Percentiles rank a stretch among this genome's conserved stretches.
These are phyloP conservation scores for Letharia lupina DNA, from an alignment of 495 filamentous ascomycete species.

Conservation along the genomic window DNA sequence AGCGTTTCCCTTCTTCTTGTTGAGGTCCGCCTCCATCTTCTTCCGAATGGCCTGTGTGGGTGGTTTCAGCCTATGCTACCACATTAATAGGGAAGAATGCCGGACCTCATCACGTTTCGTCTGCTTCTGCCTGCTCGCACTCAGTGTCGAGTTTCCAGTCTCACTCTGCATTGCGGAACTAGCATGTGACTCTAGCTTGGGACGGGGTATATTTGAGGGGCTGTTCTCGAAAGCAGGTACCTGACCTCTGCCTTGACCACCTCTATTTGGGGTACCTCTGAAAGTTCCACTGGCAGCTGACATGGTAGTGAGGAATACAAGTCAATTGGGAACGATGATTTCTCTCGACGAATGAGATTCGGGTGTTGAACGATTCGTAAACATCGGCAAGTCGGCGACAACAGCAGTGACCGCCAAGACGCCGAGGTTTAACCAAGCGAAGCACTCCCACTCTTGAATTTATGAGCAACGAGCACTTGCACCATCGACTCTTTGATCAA, in stretches of 20 bases:
- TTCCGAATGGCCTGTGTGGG: conserved; percentile 77
- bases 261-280: conserved; percentile 53
- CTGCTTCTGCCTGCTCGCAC: conserved; percentile 85
- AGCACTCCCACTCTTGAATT: conserved; percentile 11
- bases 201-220: conserved; percentile 70
- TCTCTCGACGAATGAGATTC: conserved; percentile 6
- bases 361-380: conserved; percentile 12
- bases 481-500: neutral
- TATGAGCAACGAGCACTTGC: neutral
- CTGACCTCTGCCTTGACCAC: conserved; percentile 51
- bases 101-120: conserved; percentile 93
- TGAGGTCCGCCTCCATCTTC: conserved; percentile 95
- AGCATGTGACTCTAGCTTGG: conserved; percentile 57
- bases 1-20: conserved; percentile 82
- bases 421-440: conserved; percentile 11
- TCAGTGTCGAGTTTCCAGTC: conserved; percentile 64
- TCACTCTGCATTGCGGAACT: conserved; percentile 52
- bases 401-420: neutral
- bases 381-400: conserved; percentile 2
- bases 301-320: conserved; percentile 35
- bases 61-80: conserved; percentile 24
- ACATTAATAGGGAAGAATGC: conserved; percentile 26
- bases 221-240: conserved; percentile 60
- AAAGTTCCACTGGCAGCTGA: conserved; percentile 48
- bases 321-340: conserved; percentile 7